phyloP scores from a whole-genome alignment of 371 early-diverging fungal species.

The Mucor plumbeus region DNA sequence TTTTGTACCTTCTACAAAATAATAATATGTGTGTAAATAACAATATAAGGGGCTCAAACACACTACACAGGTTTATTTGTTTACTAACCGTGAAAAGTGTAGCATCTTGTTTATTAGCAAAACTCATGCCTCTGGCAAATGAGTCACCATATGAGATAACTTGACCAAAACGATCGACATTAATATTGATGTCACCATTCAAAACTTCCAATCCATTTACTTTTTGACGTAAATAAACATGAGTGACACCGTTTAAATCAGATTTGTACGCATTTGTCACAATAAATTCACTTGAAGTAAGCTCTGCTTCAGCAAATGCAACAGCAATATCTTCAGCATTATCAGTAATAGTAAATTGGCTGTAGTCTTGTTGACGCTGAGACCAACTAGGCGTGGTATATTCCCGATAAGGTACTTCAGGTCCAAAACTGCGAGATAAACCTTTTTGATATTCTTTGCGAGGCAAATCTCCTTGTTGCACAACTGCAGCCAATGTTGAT shows the following conservation, averaged over 20 bases:
- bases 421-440: slow-evolving; percentile 42
- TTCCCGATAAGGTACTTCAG: slow-evolving; percentile 36
- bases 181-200: slow-evolving; percentile 85
- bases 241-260: slow-evolving; percentile 79
- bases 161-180: slow-evolving; percentile 72
- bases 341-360: slow-evolving; percentile 19
- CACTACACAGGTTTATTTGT: not conserved
- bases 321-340: slow-evolving; percentile 46
- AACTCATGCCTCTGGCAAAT: slow-evolving; percentile 47
- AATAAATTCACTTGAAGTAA: slow-evolving; percentile 52
- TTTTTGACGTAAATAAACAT: slow-evolving; percentile 80
- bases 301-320: slow-evolving; percentile 49
- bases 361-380: slow-evolving; percentile 21
- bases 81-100: slow-evolving; percentile 17
- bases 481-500: slow-evolving; percentile 11
- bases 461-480: slow-evolving; percentile 18
- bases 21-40: not conserved
- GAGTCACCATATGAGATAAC: slow-evolving; percentile 79
- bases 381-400: slow-evolving; percentile 21
- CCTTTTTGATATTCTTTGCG: slow-evolving; percentile 29
- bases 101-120: slow-evolving; percentile 1
- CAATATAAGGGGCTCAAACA: slow-evolving; percentile 7
- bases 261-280: slow-evolving; percentile 70
- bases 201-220: slow-evolving; percentile 77
- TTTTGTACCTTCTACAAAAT: slow-evolving; percentile 26